Evolutionary conservation across 2,329 filamentous ascomycete species (phyloP).

Genomic region (Bipolaris victoriae): DNA sequence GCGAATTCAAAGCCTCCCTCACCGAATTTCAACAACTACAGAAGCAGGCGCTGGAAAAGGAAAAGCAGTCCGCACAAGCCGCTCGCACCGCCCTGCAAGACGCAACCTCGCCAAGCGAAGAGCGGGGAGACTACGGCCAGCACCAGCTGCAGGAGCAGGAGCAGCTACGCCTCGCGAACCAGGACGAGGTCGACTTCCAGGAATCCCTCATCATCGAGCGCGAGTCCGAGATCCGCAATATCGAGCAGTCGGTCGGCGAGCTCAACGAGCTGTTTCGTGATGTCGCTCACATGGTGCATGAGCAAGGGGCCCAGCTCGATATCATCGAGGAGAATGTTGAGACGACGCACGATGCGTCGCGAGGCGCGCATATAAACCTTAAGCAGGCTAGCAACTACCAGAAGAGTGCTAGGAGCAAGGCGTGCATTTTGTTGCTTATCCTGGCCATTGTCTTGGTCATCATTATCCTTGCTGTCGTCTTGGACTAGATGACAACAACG

Average conservation of each 20-base stretch:
- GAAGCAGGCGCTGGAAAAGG: constrained; percentile 86
- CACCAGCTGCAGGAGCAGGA: constrained; percentile 68
- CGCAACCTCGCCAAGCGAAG: constrained; percentile 49
- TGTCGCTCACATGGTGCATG: constrained; percentile 94
- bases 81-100: constrained; percentile 80
- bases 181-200: constrained; percentile 97
- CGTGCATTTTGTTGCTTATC: constrained; percentile 89
- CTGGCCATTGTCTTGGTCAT: constrained; percentile 87
- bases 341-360: constrained; percentile 78
- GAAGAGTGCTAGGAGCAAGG: constrained; percentile 92
- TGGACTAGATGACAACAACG: constrained; percentile 62
- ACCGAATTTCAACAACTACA: constrained; percentile 94
- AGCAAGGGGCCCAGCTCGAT: constrained; percentile 88
- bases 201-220: constrained; percentile 94
- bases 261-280: constrained; percentile 96
- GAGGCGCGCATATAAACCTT: constrained; percentile 84
- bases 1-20: constrained; percentile 87
- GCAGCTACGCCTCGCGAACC: constrained; percentile 79
- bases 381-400: constrained; percentile 88
- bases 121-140: constrained; percentile 56
- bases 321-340: constrained; percentile 89
- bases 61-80: constrained; percentile 83
- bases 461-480: constrained; percentile 82
- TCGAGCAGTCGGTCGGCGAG: constrained; percentile 94
- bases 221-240: constrained; percentile 95